A percentile compares a stretch with the other conserved stretches of the same genome.
These are phyloP conservation scores for Arctium minus DNA, from an alignment of 129 eudicot species.

Conservation along the genomic window DNA sequence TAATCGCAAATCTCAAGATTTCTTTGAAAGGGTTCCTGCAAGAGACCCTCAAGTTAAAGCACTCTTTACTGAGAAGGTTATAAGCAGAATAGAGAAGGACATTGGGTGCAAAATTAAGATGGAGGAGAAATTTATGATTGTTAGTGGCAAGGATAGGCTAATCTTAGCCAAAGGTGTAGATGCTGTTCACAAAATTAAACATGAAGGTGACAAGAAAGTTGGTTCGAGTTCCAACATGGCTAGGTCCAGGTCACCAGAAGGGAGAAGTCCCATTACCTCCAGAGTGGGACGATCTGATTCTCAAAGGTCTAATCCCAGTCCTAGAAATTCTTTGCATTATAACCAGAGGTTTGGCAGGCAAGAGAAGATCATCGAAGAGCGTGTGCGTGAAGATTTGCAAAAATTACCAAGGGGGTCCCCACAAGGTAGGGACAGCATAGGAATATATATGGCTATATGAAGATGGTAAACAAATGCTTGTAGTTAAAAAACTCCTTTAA, in stretches of 20 bases:
- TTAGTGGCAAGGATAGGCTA: conserved; percentile 86
- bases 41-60: conserved; percentile 82
- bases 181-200: conserved; percentile 80
- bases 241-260: conserved; percentile 66
- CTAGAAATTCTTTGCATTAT: conserved; percentile 34
- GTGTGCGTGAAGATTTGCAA: conserved; percentile 64
- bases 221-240: conserved; percentile 37
- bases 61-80: conserved; percentile 64
- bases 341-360: conserved; percentile 63
- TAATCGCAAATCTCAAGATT: conserved; percentile 81
- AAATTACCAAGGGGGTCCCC: conserved; percentile 59
- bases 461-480: not conserved
- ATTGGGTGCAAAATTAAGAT: conserved; percentile 83
- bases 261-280: conserved; percentile 57
- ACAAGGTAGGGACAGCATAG: conserved; percentile 54
- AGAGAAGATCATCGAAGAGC: conserved; percentile 68
- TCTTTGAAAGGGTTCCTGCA: conserved; percentile 84
- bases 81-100: conserved; percentile 64
- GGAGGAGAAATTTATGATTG: conserved; percentile 86
- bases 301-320: conserved; percentile 53
- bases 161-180: conserved; percentile 84
- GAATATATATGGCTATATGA: conserved; percentile 9
- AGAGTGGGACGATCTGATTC: conserved; percentile 56
- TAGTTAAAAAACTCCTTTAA: not conserved
- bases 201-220: conserved; percentile 57